phyloP scores from a whole-genome alignment of 768 basidiomycete species.

The Xerocomellus intermedius region DNA sequence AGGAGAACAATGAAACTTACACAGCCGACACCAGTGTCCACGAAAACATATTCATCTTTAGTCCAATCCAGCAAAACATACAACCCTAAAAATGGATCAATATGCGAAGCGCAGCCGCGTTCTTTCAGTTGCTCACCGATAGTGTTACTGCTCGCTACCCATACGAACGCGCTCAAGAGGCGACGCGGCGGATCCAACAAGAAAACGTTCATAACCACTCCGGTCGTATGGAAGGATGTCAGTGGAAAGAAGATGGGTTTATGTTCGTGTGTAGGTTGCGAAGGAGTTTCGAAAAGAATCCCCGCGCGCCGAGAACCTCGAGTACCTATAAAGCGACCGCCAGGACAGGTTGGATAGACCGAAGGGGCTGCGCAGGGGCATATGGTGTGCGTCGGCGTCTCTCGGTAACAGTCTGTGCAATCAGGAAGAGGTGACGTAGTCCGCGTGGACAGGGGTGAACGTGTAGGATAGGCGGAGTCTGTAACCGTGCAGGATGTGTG shows the following conservation, averaged over 20 bases:
- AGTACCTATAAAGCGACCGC: neutral
- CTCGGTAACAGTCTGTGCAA: conserved; percentile 14
- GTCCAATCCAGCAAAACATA: conserved; percentile 69
- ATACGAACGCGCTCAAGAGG: conserved; percentile 68
- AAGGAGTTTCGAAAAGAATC: conserved; percentile 10
- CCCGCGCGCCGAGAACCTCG: conserved; percentile 9
- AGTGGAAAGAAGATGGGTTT: conserved; percentile 56
- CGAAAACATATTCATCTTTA: conserved; percentile 62
- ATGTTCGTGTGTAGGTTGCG: conserved; percentile 9
- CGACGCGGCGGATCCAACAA: conserved; percentile 62
- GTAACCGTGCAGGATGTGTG: conserved; percentile 1
- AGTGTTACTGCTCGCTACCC: conserved; percentile 46
- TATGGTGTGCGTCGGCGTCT: conserved; percentile 8
- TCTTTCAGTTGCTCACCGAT: conserved; percentile 23
- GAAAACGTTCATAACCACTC: conserved; percentile 77
- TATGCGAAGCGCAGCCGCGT: neutral
- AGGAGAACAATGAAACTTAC: conserved; percentile 40
- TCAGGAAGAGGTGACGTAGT: conserved; percentile 23
- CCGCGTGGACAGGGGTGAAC: conserved; percentile 24
- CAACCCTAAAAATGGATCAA: conserved; percentile 46
- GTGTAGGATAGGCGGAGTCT: conserved; percentile 10
- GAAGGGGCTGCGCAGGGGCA: conserved; percentile 4
- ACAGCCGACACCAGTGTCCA: conserved; percentile 72
- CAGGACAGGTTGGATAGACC: conserved; percentile 6
- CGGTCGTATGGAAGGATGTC: conserved; percentile 61